Conservation (phyloP, 768 basidiomycete species). For the Leucocoprinus birnbaumii region DNA sequence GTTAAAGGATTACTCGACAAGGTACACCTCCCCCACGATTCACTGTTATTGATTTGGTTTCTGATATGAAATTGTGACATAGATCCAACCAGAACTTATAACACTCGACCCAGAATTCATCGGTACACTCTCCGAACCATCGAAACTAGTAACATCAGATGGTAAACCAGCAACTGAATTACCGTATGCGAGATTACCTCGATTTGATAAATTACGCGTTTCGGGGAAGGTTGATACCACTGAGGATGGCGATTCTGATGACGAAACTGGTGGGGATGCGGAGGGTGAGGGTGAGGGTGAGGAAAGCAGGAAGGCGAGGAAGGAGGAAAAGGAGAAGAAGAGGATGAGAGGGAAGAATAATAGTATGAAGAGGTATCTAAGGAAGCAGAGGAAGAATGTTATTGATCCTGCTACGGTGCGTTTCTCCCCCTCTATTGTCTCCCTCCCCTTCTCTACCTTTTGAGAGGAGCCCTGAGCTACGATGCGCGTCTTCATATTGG, state of each 20-base stretch:
- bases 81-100: constrained; percentile 94
- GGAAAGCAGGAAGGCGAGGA: constrained; percentile 28
- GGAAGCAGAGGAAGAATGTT: constrained; percentile 94
- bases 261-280: constrained; percentile 36
- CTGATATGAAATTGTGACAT: background rate
- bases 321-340: constrained; percentile 56
- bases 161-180: constrained; percentile 35
- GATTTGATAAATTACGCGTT: constrained; percentile 73
- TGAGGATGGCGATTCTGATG: constrained; percentile 29
- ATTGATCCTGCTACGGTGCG: constrained; percentile 77
- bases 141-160: constrained; percentile 11
- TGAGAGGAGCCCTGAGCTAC: too few species aligned
- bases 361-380: constrained; percentile 79
- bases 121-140: constrained; percentile 46
- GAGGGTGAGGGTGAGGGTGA: constrained; percentile 38
- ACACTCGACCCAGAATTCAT: constrained; percentile 76
- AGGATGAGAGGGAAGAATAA: constrained; percentile 89
- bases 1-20: constrained; percentile 90
- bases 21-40: constrained; percentile 10
- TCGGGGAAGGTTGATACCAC: constrained; percentile 74
- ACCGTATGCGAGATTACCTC: constrained; percentile 70
- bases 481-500: too few species aligned
- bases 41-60: background rate
- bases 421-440: constrained; percentile 8
- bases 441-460: too few species aligned